phyloP scores from a whole-genome alignment of 768 basidiomycete species.

The Dioszegia crocea region DNA sequence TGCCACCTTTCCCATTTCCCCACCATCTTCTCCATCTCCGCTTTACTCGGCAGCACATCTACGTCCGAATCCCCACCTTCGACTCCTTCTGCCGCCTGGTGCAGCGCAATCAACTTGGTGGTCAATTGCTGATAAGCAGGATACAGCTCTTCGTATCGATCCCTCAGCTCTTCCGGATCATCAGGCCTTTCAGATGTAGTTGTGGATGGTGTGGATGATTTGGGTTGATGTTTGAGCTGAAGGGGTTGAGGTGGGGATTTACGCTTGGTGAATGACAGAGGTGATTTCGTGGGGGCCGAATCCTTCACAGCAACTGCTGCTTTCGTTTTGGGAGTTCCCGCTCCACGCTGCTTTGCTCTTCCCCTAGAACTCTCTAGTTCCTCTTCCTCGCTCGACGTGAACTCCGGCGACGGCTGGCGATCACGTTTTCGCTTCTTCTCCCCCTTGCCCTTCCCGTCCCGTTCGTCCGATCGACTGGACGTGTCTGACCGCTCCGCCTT shows the following conservation, averaged over 20 bases:
- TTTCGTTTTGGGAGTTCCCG: no score
- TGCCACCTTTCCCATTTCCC: conserved; percentile 38
- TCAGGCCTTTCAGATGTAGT: conserved; percentile 1
- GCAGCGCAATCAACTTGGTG: conserved; percentile 20
- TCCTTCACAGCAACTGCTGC: no score
- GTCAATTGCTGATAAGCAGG: conserved; percentile 34
- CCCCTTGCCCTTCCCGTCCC: background rate
- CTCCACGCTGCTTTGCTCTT: background rate
- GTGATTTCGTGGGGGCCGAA: background rate
- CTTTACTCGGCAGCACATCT: background rate
- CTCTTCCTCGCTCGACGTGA: background rate
- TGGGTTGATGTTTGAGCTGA: background rate
- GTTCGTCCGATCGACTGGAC: conserved; percentile 1
- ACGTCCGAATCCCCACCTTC: conserved; percentile 13
- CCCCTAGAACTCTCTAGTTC: background rate
- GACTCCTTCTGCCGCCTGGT: conserved; percentile 25
- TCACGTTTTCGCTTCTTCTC: conserved; percentile 6
- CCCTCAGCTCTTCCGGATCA: conserved; percentile 17
- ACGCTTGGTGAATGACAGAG: conserved; percentile 8
- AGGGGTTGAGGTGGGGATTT: conserved; percentile 17
- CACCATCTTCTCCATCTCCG: conserved; percentile 30
- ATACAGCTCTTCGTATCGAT: conserved; percentile 39
- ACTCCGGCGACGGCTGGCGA: background rate
- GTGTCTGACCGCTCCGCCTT: background rate
- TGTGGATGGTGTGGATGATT: background rate